Conservation (phyloP, 257 asterid species). For the Eustoma russellianum region DNA sequence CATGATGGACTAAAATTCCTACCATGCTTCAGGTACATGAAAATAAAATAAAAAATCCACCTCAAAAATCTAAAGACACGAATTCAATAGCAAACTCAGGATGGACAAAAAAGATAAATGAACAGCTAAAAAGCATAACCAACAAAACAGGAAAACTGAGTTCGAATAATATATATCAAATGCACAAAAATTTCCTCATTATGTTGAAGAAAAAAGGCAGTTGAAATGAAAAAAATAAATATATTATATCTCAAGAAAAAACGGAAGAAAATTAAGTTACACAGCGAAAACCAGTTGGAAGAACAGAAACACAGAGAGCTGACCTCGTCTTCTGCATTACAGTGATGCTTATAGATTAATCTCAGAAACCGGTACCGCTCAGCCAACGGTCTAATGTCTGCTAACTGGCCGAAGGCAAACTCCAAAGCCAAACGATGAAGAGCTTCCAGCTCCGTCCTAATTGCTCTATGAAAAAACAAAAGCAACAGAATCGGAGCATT, state of each 20-base stretch:
- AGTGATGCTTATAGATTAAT: conserved; percentile 36
- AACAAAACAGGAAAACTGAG: not conserved
- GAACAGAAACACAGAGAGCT: not conserved
- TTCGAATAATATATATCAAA: not conserved
- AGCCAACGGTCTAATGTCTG: conserved; percentile 25
- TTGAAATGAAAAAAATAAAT: too few relatives aligned
- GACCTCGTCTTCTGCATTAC: conserved; percentile 46
- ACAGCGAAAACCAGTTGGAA: not conserved
- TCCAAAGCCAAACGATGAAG: conserved; percentile 38
- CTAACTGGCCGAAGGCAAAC: conserved; percentile 24
- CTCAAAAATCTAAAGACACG: not conserved
- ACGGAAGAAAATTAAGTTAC: not conserved
- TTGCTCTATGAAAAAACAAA: conserved; percentile 37
- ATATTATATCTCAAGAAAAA: too few relatives aligned
- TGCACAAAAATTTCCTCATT: not conserved
- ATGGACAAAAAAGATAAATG: not conserved
- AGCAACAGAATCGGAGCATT: conserved; percentile 31
- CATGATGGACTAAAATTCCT: not conserved
- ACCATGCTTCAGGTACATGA: not conserved
- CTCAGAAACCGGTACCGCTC: conserved; percentile 31
- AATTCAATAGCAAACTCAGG: not conserved
- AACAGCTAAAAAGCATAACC: not conserved
- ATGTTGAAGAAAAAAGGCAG: not conserved
- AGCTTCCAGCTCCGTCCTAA: conserved; percentile 34
- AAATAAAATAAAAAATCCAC: not conserved